Conservation (phyloP, 345 rosid species). For the Sisymbrium irio region DNA sequence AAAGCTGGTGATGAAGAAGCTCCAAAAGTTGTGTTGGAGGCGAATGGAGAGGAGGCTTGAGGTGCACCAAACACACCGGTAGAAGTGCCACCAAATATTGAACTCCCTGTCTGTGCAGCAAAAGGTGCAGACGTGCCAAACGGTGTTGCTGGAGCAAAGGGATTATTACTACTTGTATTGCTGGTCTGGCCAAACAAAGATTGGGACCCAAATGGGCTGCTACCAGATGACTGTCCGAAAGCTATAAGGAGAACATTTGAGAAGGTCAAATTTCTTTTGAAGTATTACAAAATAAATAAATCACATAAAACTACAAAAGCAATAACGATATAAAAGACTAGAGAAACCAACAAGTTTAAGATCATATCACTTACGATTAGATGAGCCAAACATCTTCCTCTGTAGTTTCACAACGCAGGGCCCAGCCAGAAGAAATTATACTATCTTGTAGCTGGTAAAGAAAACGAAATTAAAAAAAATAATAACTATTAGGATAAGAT, state of each 20-base stretch:
- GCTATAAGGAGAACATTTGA: slow-evolving; percentile 42
- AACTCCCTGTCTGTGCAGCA: slow-evolving; percentile 74
- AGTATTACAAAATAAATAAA: not conserved
- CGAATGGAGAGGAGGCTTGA: slow-evolving; percentile 66
- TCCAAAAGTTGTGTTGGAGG: slow-evolving; percentile 68
- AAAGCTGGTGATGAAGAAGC: slow-evolving; percentile 74
- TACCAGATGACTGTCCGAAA: slow-evolving; percentile 75
- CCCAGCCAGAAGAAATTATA: slow-evolving; percentile 8
- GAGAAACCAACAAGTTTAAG: not conserved
- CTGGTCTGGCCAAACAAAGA: slow-evolving; percentile 76
- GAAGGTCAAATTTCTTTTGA: not conserved
- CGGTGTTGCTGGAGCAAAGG: slow-evolving; percentile 70
- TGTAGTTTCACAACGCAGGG: slow-evolving; percentile 6
- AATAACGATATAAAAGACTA: not conserved
- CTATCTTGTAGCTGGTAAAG: not conserved
- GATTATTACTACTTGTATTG: slow-evolving; percentile 62
- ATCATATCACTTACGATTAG: slow-evolving; percentile 46
- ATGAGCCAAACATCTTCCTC: slow-evolving; percentile 55
- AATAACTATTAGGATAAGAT: not conserved
- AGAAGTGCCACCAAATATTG: slow-evolving; percentile 85
- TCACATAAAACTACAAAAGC: not conserved
- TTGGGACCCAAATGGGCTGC: slow-evolving; percentile 77
- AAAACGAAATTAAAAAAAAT: not conserved
- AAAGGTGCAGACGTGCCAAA: slow-evolving; percentile 76
- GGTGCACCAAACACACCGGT: slow-evolving; percentile 87